phyloP scores from a whole-genome alignment of 495 filamentous ascomycete genomes.

The Thozetella sp. region DNA sequence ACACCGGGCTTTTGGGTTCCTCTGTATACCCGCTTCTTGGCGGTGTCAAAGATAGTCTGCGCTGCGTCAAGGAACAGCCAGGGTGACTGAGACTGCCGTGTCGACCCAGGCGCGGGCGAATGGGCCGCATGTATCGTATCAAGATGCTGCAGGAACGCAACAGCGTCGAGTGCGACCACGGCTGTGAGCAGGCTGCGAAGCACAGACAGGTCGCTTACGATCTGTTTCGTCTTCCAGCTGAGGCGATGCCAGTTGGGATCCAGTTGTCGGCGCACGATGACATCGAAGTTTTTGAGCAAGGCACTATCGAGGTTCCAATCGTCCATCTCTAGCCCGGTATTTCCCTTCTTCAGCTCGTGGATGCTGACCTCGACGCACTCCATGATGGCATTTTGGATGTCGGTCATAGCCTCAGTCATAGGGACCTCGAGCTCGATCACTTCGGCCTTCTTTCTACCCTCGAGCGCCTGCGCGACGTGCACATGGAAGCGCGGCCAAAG shows the following conservation, averaged over 20 bases:
- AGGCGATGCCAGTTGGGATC: conserved; percentile 98
- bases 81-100: conserved; percentile 84
- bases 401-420: conserved; percentile 92
- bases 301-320: conserved; percentile 98
- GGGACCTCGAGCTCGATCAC: conserved; percentile 97
- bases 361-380: conserved; percentile 97
- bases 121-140: conserved; percentile 93
- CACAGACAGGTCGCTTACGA: conserved; percentile 84
- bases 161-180: conserved; percentile 84
- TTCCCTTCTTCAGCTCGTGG: conserved; percentile 85
- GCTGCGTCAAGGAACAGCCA: conserved; percentile 98
- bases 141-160: conserved; percentile 89
- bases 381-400: conserved; percentile 91
- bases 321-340: conserved; percentile 89
- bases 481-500: conserved; percentile 97
- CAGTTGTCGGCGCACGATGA: conserved; percentile 83
- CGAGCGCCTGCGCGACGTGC: conserved; percentile 81
- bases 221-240: conserved; percentile 91
- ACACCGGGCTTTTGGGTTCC: conserved; percentile 37
- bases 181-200: conserved; percentile 86
- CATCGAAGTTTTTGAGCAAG: conserved; percentile 88
- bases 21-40: conserved; percentile 86
- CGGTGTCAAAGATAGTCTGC: conserved; percentile 89
- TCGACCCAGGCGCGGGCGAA: conserved; percentile 84
- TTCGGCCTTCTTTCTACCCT: conserved; percentile 91